A percentile compares a stretch with the other conserved stretches of the same genome.
Conservation (phyloP, 495 filamentous ascomycete genomes). For the Aspergillus steynii region DNA sequence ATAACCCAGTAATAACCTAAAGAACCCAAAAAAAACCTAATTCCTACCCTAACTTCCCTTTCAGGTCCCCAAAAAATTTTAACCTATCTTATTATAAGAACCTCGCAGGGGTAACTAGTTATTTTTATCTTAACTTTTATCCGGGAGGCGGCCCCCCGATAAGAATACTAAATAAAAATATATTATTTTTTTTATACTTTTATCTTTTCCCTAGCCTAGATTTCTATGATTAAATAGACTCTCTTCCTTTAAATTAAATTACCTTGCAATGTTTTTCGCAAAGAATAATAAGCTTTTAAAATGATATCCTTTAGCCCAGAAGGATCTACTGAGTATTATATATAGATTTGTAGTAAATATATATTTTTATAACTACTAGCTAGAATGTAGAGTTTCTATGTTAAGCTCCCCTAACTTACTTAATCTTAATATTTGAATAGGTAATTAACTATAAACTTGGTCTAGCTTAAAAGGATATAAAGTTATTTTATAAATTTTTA, state of each 20-base stretch:
- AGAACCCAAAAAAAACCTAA: conserved; percentile 5
- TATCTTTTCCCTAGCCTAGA: too few species aligned
- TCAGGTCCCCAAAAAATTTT: not conserved
- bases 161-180: too few species aligned
- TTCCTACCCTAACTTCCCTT: not conserved
- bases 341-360: not conserved
- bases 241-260: too few species aligned
- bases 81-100: not conserved
- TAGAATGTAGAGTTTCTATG: not conserved
- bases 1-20: too few species aligned
- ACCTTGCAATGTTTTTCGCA: too few species aligned
- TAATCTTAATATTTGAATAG: not conserved
- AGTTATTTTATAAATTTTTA: conserved; percentile 4
- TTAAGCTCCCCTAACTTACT: not conserved
- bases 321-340: not conserved
- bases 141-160: too few species aligned
- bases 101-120: too few species aligned
- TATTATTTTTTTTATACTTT: too few species aligned
- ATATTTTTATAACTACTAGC: conserved; percentile 1
- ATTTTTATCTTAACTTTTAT: too few species aligned
- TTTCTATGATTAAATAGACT: too few species aligned
- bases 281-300: not conserved
- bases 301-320: not conserved
- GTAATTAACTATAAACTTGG: not conserved
- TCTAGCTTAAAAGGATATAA: conserved; percentile 1